Evolutionary conservation across 495 filamentous ascomycete genomes (phyloP), one percentile per base, ranked within the genome.

Genomic region (Talaromyces ruber): DNA sequence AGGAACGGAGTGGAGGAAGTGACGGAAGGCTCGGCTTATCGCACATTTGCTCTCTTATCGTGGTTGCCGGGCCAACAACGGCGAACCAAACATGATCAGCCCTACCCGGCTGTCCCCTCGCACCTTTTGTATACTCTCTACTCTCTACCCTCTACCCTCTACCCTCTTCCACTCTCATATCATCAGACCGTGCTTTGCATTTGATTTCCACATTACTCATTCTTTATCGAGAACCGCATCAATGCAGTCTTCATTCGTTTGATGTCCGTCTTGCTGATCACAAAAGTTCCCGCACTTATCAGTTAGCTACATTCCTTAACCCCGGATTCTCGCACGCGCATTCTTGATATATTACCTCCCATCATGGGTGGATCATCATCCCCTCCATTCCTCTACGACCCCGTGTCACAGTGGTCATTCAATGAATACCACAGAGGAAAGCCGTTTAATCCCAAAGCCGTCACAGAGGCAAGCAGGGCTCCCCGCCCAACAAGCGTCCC

Each of bases 371-470:
- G 76, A 64, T 72, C 71, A 47, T 60, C 59, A 50, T 76, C 81
- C 59, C 86, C 82, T 76, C 92, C 92, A 59, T 96, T 88, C 78
- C 77, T 95, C 74, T 96, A 95, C 74, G 83, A 86, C 67, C 70
- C 64, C 62, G 80, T 76, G 59, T 73, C 70, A 69, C 81, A 64
- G 52, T 77, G 80, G 61, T 74, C 70, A 58, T 80, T 82, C 67
- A 65, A 71, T 63, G 78, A 88, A 34, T 60, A 47, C 28, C 28
- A 60, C 50, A 47, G 12, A 28, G 39, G 43, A 25, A 77, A 73
- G 7, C 68, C 71, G 0, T 97, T 94, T 75, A 89, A 97, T 67
- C 92, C 92, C 14, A 94, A 91, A 68, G 87, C 87, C 60, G 84
- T 88, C 34, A 90, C 91, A 8, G 80, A 88, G 70, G 87, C 89